Evolutionary conservation across 2,329 filamentous ascomycete genomes (phyloP).

Genomic region (Capronia coronata): DNA sequence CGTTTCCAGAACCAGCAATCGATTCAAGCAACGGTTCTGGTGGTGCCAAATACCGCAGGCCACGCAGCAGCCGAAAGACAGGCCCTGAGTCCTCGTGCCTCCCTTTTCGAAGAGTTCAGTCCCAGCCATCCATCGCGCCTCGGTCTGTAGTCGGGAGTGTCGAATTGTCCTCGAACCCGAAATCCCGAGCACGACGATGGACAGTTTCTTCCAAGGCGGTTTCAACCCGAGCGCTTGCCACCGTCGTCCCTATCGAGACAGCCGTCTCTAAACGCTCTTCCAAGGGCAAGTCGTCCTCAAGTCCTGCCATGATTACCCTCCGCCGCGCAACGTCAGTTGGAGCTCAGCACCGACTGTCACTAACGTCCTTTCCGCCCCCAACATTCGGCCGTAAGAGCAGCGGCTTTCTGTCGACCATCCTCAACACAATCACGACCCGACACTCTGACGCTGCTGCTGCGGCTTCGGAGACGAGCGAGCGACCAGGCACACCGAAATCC

Average conservation of each 20-base stretch:
- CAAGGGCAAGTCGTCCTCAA: conserved; percentile 4
- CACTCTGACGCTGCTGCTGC: conserved; percentile 1
- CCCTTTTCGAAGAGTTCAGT: conserved; percentile 9
- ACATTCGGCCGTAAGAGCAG: conserved; percentile 18
- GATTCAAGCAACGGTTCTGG: not conserved
- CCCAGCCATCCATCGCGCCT: conserved; percentile 11
- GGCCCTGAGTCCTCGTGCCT: not conserved
- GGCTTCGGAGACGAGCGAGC: not conserved
- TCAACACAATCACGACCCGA: conserved; percentile 17
- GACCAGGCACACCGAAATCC: not conserved
- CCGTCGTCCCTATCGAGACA: conserved; percentile 16
- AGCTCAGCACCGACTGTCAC: conserved; percentile 11
- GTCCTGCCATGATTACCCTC: conserved; percentile 29
- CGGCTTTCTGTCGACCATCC: conserved; percentile 21
- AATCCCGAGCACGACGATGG: conserved; percentile 19
- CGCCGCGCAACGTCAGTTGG: conserved; percentile 22
- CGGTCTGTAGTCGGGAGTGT: conserved; percentile 6
- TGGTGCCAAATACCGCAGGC: not conserved
- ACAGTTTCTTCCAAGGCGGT: conserved; percentile 23
- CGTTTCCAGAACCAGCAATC: not conserved
- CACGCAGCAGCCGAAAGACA: not conserved
- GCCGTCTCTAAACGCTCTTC: conserved; percentile 1
- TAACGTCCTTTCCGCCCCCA: conserved; percentile 26
- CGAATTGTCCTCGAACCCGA: conserved; percentile 1
- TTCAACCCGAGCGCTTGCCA: conserved; percentile 19